Conservation (phyloP, 495 filamentous ascomycete genomes). For the Elasticomyces elasticus region DNA sequence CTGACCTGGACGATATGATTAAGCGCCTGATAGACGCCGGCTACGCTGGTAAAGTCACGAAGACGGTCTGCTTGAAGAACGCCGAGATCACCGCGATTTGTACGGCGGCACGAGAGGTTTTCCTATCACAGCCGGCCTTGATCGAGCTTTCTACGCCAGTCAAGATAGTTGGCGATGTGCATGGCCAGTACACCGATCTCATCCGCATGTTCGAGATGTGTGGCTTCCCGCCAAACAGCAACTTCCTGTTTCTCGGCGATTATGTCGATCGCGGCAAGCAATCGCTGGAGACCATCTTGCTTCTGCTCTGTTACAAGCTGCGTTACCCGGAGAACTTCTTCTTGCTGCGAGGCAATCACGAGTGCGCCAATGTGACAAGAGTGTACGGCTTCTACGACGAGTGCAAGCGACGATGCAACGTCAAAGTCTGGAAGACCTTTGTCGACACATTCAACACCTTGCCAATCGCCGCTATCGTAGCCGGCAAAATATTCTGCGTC, state of each 20-base stretch:
- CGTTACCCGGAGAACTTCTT: slow-evolving; percentile 99
- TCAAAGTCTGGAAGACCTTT: slow-evolving; percentile 99
- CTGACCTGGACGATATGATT: slow-evolving; percentile 96
- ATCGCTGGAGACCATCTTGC: slow-evolving; percentile 89
- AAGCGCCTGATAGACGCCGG: slow-evolving; percentile 85
- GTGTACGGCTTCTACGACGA: slow-evolving; percentile 99
- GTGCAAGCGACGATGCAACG: slow-evolving; percentile 92
- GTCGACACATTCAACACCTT: slow-evolving; percentile 96
- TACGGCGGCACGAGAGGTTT: slow-evolving; percentile 71
- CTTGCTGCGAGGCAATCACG: slow-evolving; percentile 90
- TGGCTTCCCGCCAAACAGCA: slow-evolving; percentile 85
- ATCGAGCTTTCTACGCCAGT: slow-evolving; percentile 91
- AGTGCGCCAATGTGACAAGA: slow-evolving; percentile 95
- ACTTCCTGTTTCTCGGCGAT: slow-evolving; percentile 94
- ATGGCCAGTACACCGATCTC: slow-evolving; percentile 95
- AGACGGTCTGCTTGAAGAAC: slow-evolving; percentile 93
- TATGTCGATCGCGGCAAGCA: slow-evolving; percentile 98
- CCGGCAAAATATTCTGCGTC: slow-evolving; percentile 98
- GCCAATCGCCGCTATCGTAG: slow-evolving; percentile 92
- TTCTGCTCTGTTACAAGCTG: slow-evolving; percentile 95
- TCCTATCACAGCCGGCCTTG: slow-evolving; percentile 84
- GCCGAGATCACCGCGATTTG: slow-evolving; percentile 94
- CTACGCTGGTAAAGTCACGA: slow-evolving; percentile 93
- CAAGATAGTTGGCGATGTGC: slow-evolving; percentile 97
- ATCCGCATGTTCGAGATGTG: slow-evolving; percentile 99